phyloP scores from a whole-genome alignment of 2,329 filamentous ascomycete species.

The Trichoderma sp. region DNA sequence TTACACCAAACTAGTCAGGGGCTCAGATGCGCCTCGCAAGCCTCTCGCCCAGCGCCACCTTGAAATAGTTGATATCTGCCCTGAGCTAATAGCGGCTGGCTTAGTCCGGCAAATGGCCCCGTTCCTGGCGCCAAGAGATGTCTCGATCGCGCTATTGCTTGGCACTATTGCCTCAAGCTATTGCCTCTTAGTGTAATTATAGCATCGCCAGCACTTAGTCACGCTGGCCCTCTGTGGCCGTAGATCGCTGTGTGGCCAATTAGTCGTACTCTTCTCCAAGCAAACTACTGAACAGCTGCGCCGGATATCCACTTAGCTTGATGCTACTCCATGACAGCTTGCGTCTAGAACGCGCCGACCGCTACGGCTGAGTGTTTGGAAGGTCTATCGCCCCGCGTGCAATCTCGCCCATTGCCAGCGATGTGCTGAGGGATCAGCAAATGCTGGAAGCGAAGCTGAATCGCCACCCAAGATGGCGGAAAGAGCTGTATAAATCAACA shows the following conservation, averaged over 20 bases:
- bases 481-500: background rate
- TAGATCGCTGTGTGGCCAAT: background rate
- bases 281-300: background rate
- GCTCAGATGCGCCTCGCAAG: background rate
- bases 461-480: background rate
- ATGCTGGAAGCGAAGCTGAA: background rate
- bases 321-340: background rate
- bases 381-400: background rate
- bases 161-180: slow-evolving; percentile 1
- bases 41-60: background rate
- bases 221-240: background rate
- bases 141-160: background rate
- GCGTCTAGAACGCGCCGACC: background rate
- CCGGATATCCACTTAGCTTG: background rate
- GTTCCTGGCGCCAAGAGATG: background rate
- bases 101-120: background rate
- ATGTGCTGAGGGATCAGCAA: background rate
- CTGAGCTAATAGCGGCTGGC: background rate
- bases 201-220: background rate
- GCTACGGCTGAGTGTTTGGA: background rate
- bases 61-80: background rate
- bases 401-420: background rate
- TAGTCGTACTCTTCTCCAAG: background rate
- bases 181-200: background rate
- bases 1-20: background rate